Base-by-base conservation (phyloP, 2,329 filamentous ascomycete genomes). In the Lasiodiplodia sp. region DNA sequence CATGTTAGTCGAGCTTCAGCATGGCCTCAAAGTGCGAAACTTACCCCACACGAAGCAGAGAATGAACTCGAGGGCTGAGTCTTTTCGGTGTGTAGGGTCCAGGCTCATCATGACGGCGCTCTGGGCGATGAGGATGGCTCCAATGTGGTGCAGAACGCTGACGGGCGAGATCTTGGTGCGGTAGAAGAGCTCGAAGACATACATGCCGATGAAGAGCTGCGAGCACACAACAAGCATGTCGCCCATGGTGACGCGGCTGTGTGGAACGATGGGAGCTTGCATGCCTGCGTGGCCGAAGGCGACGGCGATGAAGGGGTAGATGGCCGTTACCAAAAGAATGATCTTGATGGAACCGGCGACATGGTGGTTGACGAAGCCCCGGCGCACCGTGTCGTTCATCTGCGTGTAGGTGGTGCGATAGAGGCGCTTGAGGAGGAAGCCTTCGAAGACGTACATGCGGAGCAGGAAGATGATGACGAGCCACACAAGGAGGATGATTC, bases 281-380 rank as follows among this genome's bases (percentile, higher is more conserved):
- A 83, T 75, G 2, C 73, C 75, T 0, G 75, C 71, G 7, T 70
- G 70, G 12, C 76, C 75, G 60, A 82, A 80, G 0, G 79, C 73
- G 16, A 84, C 75, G 31, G 73, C 70, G 53, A 83, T 72, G 56
- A 83, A 82, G 0, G 83, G 82, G 71, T 84, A 83, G 1, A 77
- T 78, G 0, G 79, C 80, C 0, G 79, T 28, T 14, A 82, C 66
- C 10, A 83, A 68, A 49, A 83, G 79, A 21, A 81, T 2, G 1
- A 83, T 69, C 65, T 84, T 84, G 6, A 79, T 81, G 1, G 69
- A 64, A 0, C 80, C 81, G 2, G 82, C 82, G 23, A 85, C 79
- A 57, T 84, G 82, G 68, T 85, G 83, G 60, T 84, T 84, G 44
- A 84, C 75, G 69, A 84, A 83, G 0, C 81, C 81, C 10, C 81